These are phyloP conservation scores for Ploettnerulaceae sp. DNA, from an alignment of 2,329 filamentous ascomycete species.

Conservation along the genomic window DNA sequence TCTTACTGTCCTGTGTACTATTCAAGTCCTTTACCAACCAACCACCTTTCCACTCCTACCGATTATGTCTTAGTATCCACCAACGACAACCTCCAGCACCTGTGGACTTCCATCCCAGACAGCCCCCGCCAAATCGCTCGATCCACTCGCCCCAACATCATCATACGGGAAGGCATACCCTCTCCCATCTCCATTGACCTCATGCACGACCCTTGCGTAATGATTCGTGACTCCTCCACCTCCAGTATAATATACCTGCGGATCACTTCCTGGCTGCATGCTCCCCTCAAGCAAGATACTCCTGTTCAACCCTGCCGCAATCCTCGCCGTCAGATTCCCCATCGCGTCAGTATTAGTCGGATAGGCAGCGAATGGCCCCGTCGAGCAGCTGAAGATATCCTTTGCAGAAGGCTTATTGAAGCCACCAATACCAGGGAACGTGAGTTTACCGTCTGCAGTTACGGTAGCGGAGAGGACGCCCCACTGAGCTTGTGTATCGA, in stretches of 20 bases:
- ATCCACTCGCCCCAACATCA: slow-evolving; percentile 55
- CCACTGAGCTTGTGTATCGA: slow-evolving; percentile 58
- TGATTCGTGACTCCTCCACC: slow-evolving; percentile 53
- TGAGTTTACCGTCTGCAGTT: slow-evolving; percentile 22
- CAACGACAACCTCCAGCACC: slow-evolving; percentile 19
- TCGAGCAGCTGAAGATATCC: slow-evolving; percentile 64
- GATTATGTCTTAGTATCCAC: slow-evolving; percentile 8
- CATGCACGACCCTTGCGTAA: slow-evolving; percentile 52
- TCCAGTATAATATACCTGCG: slow-evolving; percentile 45
- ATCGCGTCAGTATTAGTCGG: slow-evolving; percentile 18
- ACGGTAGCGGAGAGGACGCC: slow-evolving; percentile 51
- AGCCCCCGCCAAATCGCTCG: slow-evolving; percentile 51
- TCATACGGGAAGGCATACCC: slow-evolving; percentile 66
- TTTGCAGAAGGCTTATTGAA: slow-evolving; percentile 54
- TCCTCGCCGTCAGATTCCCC: slow-evolving; percentile 20
- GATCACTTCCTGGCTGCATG: slow-evolving; percentile 48
- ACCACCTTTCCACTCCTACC: neutral
- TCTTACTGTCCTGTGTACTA: too few relatives aligned
- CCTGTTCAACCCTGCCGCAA: slow-evolving; percentile 24
- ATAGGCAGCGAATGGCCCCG: slow-evolving; percentile 50
- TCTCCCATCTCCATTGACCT: slow-evolving; percentile 51
- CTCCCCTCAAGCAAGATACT: slow-evolving; percentile 32
- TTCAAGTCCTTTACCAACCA: neutral
- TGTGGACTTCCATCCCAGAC: slow-evolving; percentile 45
- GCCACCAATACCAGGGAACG: slow-evolving; percentile 40